Conservation (phyloP, 2,329 filamentous ascomycete species). For the Byssoonygena ceratinophila region DNA sequence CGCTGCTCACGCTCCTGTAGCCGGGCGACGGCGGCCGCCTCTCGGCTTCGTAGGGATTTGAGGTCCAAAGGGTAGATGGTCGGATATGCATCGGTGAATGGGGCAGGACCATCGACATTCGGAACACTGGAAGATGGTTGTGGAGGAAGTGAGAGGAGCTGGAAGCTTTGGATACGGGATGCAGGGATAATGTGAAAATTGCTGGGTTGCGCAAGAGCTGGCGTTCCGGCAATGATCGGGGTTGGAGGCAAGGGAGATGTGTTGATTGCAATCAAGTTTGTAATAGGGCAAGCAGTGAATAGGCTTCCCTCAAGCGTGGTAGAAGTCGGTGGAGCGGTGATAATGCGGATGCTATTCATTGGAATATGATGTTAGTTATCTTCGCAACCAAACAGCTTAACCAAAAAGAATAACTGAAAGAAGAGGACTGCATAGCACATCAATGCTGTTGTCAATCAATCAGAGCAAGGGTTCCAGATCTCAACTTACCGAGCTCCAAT, state of each 20-base stretch:
- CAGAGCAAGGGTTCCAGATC: too few relatives aligned
- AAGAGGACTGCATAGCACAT: too few relatives aligned
- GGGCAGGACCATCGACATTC: slow-evolving; percentile 22
- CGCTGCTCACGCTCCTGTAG: slow-evolving; percentile 49
- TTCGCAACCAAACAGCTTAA: neutral
- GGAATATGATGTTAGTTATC: neutral
- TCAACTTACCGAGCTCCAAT: slow-evolving; percentile 51
- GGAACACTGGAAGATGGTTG: slow-evolving; percentile 1
- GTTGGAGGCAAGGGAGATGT: slow-evolving; percentile 38
- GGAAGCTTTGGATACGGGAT: slow-evolving; percentile 48
- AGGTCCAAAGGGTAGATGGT: slow-evolving; percentile 42
- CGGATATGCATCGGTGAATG: slow-evolving; percentile 41
- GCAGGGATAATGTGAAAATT: slow-evolving; percentile 53
- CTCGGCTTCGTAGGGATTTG: slow-evolving; percentile 44
- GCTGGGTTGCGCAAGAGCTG: slow-evolving; percentile 33
- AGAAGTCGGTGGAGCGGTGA: slow-evolving; percentile 41
- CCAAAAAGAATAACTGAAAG: neutral
- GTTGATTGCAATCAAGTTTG: slow-evolving; percentile 52
- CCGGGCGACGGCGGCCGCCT: slow-evolving; percentile 46
- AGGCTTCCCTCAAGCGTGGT: slow-evolving; percentile 51
- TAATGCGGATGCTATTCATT: slow-evolving; percentile 45
- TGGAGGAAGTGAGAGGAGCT: slow-evolving; percentile 38
- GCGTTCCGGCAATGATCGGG: slow-evolving; percentile 20
- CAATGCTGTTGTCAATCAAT: too few relatives aligned
- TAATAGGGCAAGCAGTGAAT: slow-evolving; percentile 51